Evolutionary conservation across 257 asterid species (phyloP).

Genomic region (Lantana camara): DNA sequence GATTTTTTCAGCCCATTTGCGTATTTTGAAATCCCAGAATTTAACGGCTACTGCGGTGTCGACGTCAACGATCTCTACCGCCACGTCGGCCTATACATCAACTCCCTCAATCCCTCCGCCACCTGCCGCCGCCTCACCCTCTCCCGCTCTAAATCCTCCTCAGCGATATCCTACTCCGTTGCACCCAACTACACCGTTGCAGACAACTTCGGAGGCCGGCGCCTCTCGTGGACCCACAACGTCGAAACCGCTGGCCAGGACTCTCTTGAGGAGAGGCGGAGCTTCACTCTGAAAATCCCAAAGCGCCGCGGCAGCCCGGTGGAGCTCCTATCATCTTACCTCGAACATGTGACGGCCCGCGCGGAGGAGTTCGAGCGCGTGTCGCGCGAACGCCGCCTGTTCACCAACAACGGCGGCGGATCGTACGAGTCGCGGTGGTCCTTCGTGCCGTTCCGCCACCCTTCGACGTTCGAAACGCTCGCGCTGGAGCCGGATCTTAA

Average conservation of each 20-base stretch:
- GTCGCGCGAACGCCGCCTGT: conserved; percentile 46
- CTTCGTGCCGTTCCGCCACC: conserved; percentile 58
- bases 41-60: conserved; percentile 56
- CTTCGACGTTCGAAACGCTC: conserved; percentile 55
- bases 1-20: conserved; percentile 49
- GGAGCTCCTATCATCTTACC: conserved; percentile 36
- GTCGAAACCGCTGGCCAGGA: conserved; percentile 42
- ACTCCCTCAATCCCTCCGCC: conserved; percentile 46
- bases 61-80: conserved; percentile 66
- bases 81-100: conserved; percentile 49
- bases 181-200: conserved; percentile 50
- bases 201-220: conserved; percentile 45
- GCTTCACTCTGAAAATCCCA: conserved; percentile 53
- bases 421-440: conserved; percentile 60
- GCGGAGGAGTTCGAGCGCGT: conserved; percentile 53
- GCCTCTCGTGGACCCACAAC: conserved; percentile 55
- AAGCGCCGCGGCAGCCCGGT: conserved; percentile 33
- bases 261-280: conserved; percentile 49
- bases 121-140: conserved; percentile 58
- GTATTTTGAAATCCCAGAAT: conserved; percentile 54
- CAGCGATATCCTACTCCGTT: conserved; percentile 44
- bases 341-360: conserved; percentile 40
- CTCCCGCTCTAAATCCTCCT: conserved; percentile 52
- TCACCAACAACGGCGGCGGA: conserved; percentile 51
- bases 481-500: conserved; percentile 59